These are phyloP conservation scores for Ananas comosus DNA, from an alignment of 176 grass and related monocot genomes.

Conservation along the genomic window DNA sequence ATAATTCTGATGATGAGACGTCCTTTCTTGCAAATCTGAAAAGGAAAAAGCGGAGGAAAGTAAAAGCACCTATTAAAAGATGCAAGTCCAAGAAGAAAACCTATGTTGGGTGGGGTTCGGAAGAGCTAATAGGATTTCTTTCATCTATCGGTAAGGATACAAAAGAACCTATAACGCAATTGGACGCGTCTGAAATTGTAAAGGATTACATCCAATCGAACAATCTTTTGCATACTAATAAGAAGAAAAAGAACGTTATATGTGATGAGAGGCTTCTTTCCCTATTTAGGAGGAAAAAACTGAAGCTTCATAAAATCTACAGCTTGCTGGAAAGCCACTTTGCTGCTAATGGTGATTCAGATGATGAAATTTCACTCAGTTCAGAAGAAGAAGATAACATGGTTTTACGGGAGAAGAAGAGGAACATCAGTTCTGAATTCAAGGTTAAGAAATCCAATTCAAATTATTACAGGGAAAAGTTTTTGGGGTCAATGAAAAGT, in stretches of 20 bases:
- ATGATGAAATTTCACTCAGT: conserved; percentile 31
- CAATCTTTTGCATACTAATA: conserved; percentile 32
- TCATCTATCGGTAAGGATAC: conserved; percentile 44
- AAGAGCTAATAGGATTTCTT: conserved; percentile 63
- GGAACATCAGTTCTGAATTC: conserved; percentile 14
- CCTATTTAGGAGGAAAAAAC: conserved; percentile 60
- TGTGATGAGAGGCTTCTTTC: conserved; percentile 47
- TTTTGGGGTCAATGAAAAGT: conserved; percentile 34
- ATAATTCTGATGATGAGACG: conserved; percentile 19
- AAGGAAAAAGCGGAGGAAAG: conserved; percentile 23
- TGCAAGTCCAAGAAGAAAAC: conserved; percentile 41
- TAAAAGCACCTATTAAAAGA: conserved; percentile 37
- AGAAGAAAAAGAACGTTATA: conserved; percentile 49
- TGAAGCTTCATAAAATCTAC: conserved; percentile 50
- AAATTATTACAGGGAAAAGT: conserved; percentile 9
- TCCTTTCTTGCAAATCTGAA: conserved; percentile 24
- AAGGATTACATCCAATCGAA: conserved; percentile 59
- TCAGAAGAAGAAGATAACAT: conserved; percentile 33
- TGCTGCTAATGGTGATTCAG: conserved; percentile 48
- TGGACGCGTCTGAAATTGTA: conserved; percentile 36
- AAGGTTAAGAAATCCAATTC: conserved; percentile 22
- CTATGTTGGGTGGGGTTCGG: conserved; percentile 65
- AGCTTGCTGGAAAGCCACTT: conserved; percentile 57
- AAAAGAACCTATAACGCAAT: conserved; percentile 41
- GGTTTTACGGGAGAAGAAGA: conserved; percentile 29